Conservation (phyloP, 495 filamentous ascomycete genomes). For the Podospora appendiculata region DNA sequence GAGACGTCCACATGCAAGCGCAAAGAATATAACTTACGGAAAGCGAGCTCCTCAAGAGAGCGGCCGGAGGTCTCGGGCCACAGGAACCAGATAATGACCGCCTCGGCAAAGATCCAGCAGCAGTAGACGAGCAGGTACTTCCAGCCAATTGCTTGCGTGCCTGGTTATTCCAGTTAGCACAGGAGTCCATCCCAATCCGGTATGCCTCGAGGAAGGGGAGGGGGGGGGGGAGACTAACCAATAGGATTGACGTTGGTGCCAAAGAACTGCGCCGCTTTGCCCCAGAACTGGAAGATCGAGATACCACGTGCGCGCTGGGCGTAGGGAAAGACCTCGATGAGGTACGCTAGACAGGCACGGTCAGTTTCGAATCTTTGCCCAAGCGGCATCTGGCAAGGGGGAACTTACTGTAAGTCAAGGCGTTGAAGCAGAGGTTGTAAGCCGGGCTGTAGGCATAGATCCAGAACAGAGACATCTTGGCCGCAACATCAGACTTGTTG, state of each 20-base stretch:
- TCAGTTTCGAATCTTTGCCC: neutral
- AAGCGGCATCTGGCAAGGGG: neutral
- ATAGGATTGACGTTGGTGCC: constrained; percentile 60
- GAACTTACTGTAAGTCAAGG: constrained; percentile 55
- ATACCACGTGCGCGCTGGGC: constrained; percentile 53
- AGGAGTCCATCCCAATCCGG: neutral
- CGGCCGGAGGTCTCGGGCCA: constrained; percentile 56
- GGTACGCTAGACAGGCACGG: constrained; percentile 35
- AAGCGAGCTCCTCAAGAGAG: constrained; percentile 58
- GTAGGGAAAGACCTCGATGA: constrained; percentile 59
- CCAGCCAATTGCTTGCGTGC: constrained; percentile 51
- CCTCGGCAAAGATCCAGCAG: constrained; percentile 51
- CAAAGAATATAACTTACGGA: constrained; percentile 36
- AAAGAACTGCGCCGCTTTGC: constrained; percentile 38
- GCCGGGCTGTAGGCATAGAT: constrained; percentile 58
- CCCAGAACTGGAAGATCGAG: constrained; percentile 58
- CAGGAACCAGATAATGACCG: constrained; percentile 51
- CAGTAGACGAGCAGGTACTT: constrained; percentile 47
- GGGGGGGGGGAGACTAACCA: constrained; percentile 14
- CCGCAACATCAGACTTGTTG: constrained; percentile 22
- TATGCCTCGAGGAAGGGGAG: neutral
- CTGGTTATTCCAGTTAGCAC: neutral
- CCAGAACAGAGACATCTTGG: constrained; percentile 47
- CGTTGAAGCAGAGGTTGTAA: constrained; percentile 60
- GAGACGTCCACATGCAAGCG: neutral